phyloP scores from a whole-genome alignment of 352 stramenopile species.

The Pythium vanterpoolii region DNA sequence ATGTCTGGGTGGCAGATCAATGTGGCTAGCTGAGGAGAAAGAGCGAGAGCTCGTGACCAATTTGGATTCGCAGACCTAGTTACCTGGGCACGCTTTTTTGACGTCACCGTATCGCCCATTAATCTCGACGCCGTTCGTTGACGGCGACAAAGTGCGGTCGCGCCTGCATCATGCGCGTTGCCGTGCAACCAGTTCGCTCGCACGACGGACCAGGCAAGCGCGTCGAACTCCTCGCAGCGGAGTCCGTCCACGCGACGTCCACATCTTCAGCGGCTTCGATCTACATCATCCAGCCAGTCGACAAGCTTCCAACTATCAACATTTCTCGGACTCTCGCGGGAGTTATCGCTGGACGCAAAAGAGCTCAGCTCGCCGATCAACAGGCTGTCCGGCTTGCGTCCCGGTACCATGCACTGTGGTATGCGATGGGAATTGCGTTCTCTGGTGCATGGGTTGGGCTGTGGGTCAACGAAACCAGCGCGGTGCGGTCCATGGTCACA shows the following conservation, averaged over 20 bases:
- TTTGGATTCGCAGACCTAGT: too few relatives aligned
- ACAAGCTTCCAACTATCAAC: constrained; percentile 7
- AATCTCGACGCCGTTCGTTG: too few relatives aligned
- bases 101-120: too few relatives aligned
- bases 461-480: not conserved
- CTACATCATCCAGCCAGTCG: constrained; percentile 18
- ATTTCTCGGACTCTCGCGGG: constrained; percentile 10
- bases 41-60: too few relatives aligned
- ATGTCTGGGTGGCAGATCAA: too few relatives aligned
- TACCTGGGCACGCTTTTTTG: too few relatives aligned
- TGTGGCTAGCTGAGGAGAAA: too few relatives aligned
- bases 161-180: not conserved
- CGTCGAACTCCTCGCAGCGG: not conserved
- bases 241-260: not conserved
- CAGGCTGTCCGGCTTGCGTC: not conserved
- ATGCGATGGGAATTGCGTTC: constrained; percentile 4
- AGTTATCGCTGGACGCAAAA: not conserved
- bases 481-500: not conserved
- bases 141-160: too few relatives aligned
- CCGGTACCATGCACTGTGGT: not conserved
- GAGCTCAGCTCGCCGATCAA: not conserved
- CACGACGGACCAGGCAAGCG: not conserved
- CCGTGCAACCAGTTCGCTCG: not conserved
- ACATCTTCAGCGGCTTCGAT: not conserved
- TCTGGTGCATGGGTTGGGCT: not conserved